Conservation (phyloP, 2,329 filamentous ascomycete species). For the Pseudonectria buxi region DNA sequence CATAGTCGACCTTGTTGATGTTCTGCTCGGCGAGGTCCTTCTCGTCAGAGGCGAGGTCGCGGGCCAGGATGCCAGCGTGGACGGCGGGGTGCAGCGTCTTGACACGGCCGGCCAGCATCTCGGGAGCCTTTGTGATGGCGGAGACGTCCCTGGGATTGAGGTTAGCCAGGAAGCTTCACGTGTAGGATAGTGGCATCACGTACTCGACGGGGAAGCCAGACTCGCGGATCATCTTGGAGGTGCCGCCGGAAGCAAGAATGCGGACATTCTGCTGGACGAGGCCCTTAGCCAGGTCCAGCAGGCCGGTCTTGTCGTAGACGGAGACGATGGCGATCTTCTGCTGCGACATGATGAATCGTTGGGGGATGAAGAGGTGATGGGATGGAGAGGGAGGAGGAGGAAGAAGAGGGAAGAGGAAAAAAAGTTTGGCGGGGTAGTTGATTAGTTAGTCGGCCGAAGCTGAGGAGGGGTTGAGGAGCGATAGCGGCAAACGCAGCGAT, state of each 20-base stretch:
- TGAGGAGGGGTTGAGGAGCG: no score
- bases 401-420: slow-evolving; percentile 8
- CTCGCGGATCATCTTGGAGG: slow-evolving; percentile 92
- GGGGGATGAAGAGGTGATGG: slow-evolving; percentile 7
- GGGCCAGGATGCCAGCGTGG: slow-evolving; percentile 83
- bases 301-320: slow-evolving; percentile 97
- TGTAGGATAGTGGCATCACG: no score
- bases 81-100: slow-evolving; percentile 97
- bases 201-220: slow-evolving; percentile 93
- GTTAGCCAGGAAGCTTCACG: no score
- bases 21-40: slow-evolving; percentile 94
- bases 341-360: slow-evolving; percentile 31
- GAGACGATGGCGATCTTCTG: slow-evolving; percentile 82
- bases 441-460: no score
- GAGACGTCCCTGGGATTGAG: slow-evolving; percentile 70
- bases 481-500: no score
- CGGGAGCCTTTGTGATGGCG: slow-evolving; percentile 90
- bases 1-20: slow-evolving; percentile 90
- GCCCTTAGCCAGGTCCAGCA: slow-evolving; percentile 87
- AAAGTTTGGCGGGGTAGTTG: slow-evolving; percentile 23
- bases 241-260: slow-evolving; percentile 90
- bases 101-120: slow-evolving; percentile 80
- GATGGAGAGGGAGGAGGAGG: slow-evolving; percentile 4
- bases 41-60: slow-evolving; percentile 90
- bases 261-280: slow-evolving; percentile 84